Base-by-base conservation (phyloP, 768 basidiomycete species). In the Tulasnella sp. region DNA sequence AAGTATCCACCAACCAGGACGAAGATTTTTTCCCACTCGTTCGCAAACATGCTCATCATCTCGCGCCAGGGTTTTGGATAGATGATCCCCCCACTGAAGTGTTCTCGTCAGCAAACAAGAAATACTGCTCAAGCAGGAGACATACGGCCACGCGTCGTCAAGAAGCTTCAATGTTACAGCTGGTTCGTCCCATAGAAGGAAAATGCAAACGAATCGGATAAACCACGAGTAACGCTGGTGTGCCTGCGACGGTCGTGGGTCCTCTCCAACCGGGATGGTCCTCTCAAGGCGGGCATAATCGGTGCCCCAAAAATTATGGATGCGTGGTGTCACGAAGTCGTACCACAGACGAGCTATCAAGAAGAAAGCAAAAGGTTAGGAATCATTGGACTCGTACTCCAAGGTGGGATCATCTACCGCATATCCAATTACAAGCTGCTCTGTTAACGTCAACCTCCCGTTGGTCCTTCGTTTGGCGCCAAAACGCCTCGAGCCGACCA, bases 11-110 rank as follows among this genome's bases (percentile, higher is more conserved):
- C 22, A 34, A 76, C 76, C 34, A 76, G 48, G 24, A 76, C 28
- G 16, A 58, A 58, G n/a, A 76, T 76, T 18, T 58, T 46, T 16
- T 76, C 76, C 76, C 76, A 76, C 31, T 76, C 76, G 34, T 22
- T 50, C 20, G 46, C 6, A 50, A 76, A 76, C 34, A 20, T 46
- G 24, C 11, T 28, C 76, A 76, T 76, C 76, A 76, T 76, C 20
- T 46, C 41, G 18, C 34, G 46, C 46, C 76, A 76, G 20, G 76
- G 46, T 20, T 50, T 76, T 0, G 41, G 76, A 22, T 76, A 76
- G 11, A 76, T 37, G 31, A 76, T 50, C 28, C 54, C 46, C 18
- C 46, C 42, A 50, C 76, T 76, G 42, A 42, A 9, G 40, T 50
- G 34, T 9, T 75, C 40, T 20, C 12, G 54, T 37, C 20, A 58